Evolutionary conservation across 2,329 filamentous ascomycete species (phyloP), one percentile per base, ranked within the genome.

Genomic region (Lasiodiplodia gonubiensis): DNA sequence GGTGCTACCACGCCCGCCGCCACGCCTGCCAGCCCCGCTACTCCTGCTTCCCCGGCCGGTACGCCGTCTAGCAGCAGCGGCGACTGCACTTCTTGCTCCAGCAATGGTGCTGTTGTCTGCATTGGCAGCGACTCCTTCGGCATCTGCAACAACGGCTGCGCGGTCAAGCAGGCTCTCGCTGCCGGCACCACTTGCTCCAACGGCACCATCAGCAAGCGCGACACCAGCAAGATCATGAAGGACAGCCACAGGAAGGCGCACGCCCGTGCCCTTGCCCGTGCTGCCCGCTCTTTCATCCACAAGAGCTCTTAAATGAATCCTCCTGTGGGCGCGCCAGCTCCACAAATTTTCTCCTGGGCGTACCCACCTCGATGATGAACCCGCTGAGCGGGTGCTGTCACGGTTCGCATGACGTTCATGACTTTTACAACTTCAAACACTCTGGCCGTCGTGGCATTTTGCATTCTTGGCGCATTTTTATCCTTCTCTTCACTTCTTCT

Each of bases 81-180:
- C 16, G 33, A 23, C 68, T 67, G 71, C 55, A 71, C 75, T 25
- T 70, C 80, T 46, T 83, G 82, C 76, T 73, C 75, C 16, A 76
- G 71, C 46, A 76, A 80, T 10, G 81, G 81, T 23, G 74, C 72
- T 30, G 71, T 84, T 54, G 74, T 83, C 67, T 84, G 82, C 75
- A 80, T 82, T 42, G 80, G 80, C 61, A 70, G 67, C 59, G 74
- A 70, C 48, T 74, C 79, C 30, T 84, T 80, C 66, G 82, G 81
- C 37, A 74, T 83, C 42, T 84, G 81, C 78, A 76, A 83, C 74
- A 73, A 76, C 63, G 76, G 78, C 54, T 80, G 74, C 67, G 81
- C 80, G 5, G 74, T 82, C 42, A 70, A 78, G 7, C 78, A 80
- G 69, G 70, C 74, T 39, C 75, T 83, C 33, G 77, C 82, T 11